Evolutionary conservation across 345 rosid genomes (phyloP).

Genomic region (Pseudoturritis turrita): DNA sequence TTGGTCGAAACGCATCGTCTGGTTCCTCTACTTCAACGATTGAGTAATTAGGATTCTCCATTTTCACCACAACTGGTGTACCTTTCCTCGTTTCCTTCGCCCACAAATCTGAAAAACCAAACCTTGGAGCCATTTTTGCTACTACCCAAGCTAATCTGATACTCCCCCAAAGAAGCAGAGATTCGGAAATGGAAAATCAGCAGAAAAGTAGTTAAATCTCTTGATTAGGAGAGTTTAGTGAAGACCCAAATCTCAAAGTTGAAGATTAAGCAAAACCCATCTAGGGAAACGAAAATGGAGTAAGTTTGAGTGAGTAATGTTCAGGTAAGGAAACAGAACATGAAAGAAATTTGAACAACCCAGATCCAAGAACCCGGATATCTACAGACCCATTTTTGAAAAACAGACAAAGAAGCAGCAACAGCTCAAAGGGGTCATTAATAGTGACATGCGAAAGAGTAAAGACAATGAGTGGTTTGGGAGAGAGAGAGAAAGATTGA

Average conservation of each 20-base stretch:
- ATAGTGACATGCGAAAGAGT: slow-evolving; percentile 31
- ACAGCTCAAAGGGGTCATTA: slow-evolving; percentile 35
- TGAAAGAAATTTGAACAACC: slow-evolving; percentile 22
- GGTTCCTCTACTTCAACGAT: slow-evolving; percentile 78
- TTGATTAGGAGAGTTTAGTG: background rate
- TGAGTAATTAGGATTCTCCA: slow-evolving; percentile 82
- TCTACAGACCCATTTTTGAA: slow-evolving; percentile 32
- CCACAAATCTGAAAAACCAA: slow-evolving; percentile 67
- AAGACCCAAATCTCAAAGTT: slow-evolving; percentile 6
- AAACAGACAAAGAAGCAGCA: slow-evolving; percentile 31
- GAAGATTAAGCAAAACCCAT: slow-evolving; percentile 28
- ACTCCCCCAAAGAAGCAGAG: background rate
- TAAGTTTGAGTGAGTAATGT: slow-evolving; percentile 9
- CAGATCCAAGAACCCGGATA: slow-evolving; percentile 45
- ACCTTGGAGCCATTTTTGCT: slow-evolving; percentile 55
- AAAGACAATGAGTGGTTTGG: slow-evolving; percentile 17
- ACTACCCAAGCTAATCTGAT: background rate
- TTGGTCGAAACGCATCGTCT: slow-evolving; percentile 68
- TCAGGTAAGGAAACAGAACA: background rate
- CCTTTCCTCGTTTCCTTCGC: slow-evolving; percentile 53
- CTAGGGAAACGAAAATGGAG: slow-evolving; percentile 2
- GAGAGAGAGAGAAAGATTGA: slow-evolving; percentile 27
- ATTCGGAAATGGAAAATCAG: background rate
- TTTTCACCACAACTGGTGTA: slow-evolving; percentile 76
- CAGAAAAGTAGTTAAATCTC: background rate